Percentiles rank a stretch among this genome's conserved stretches.
These are phyloP conservation scores for Parathielavia hyrcaniae DNA, from an alignment of 495 filamentous ascomycete genomes.

Conservation along the genomic window DNA sequence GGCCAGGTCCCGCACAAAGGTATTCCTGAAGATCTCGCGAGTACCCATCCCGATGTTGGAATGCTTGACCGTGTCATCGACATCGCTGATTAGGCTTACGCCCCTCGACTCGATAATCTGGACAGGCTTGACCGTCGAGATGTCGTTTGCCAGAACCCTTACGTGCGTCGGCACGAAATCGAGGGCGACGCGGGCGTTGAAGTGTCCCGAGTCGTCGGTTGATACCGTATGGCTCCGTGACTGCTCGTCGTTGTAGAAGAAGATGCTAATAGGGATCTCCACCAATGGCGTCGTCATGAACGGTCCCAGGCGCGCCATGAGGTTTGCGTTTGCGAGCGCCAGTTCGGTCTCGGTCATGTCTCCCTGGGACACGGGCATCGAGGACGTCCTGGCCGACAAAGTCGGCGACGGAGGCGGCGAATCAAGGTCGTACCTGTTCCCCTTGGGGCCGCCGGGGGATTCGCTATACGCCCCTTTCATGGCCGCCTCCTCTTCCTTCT, in stretches of 20 bases:
- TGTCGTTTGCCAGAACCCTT: constrained; percentile 76
- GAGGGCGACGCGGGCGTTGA: constrained; percentile 64
- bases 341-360: constrained; percentile 63
- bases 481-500: constrained; percentile 64
- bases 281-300: constrained; percentile 79
- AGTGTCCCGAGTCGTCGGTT: constrained; percentile 86
- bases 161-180: constrained; percentile 89
- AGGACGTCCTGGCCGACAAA: constrained; percentile 33
- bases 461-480: constrained; percentile 54
- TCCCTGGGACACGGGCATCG: constrained; percentile 51
- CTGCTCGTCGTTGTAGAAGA: constrained; percentile 78
- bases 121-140: constrained; percentile 72
- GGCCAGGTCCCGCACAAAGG: constrained; percentile 76
- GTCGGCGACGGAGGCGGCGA: constrained; percentile 34
- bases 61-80: constrained; percentile 97
- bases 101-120: constrained; percentile 70
- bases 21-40: constrained; percentile 91
- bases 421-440: constrained; percentile 21
- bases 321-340: constrained; percentile 69
- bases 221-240: constrained; percentile 72
- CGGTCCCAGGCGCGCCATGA: constrained; percentile 80
- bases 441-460: constrained; percentile 27
- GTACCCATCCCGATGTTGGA: constrained; percentile 82
- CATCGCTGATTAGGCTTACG: constrained; percentile 91
- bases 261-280: constrained; percentile 70